Percentiles rank a stretch among this genome's conserved stretches.
Conservation (phyloP, 2,329 filamentous ascomycete genomes). For the Escovopsis sp. region DNA sequence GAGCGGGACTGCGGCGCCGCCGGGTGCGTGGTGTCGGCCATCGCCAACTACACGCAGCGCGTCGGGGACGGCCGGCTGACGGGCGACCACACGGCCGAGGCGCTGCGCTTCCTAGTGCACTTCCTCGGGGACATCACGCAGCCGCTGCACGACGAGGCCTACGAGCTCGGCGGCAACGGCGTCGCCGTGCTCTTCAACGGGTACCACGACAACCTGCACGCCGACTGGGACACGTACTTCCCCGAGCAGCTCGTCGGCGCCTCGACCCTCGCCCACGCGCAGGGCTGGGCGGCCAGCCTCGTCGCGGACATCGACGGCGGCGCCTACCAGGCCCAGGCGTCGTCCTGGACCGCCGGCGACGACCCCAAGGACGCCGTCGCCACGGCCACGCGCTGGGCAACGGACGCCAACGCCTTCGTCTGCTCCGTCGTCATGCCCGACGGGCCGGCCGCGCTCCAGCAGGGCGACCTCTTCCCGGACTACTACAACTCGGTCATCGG, state of each 20-base stretch:
- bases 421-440: conserved; percentile 26
- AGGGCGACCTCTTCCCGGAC: conserved; percentile 21
- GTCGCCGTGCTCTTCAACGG: conserved; percentile 38
- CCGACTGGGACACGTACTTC: conserved; percentile 45
- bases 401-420: conserved; percentile 26
- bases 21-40: conserved; percentile 13
- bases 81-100: conserved; percentile 7
- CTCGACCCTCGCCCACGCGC: conserved; percentile 18
- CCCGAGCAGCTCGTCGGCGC: conserved; percentile 29
- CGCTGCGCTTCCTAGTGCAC: conserved; percentile 20
- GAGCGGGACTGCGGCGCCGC: conserved; percentile 19
- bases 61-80: conserved; percentile 7
- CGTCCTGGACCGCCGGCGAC: conserved; percentile 21
- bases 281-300: conserved; percentile 23
- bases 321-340: conserved; percentile 18
- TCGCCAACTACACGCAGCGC: conserved; percentile 15
- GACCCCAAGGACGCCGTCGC: conserved; percentile 16
- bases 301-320: conserved; percentile 21
- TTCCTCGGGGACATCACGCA: conserved; percentile 42
- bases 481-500: conserved; percentile 24
- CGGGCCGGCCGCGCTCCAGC: conserved; percentile 22
- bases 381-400: conserved; percentile 23
- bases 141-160: conserved; percentile 36
- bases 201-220: conserved; percentile 39
- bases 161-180: conserved; percentile 34